Base-by-base conservation (phyloP, 1,284 basidiomycete species). In the Leccinum variabile region DNA sequence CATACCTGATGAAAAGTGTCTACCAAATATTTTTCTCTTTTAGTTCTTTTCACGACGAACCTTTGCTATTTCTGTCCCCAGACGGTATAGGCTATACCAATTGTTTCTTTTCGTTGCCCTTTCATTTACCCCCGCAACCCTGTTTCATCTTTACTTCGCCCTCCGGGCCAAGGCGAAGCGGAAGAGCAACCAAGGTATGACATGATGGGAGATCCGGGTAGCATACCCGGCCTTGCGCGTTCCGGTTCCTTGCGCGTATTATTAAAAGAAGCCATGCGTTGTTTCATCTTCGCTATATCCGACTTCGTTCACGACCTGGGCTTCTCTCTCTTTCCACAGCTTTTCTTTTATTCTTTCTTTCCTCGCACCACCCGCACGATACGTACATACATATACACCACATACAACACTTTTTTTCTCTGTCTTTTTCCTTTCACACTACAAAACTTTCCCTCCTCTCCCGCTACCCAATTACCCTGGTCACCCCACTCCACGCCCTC, bases 1-100 rank as follows among this genome's bases (percentile, higher is more conserved):
- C 70, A 72, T 71, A 65, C 72, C 70, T 72, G 70, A 65, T 61
- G 61, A 52, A 67, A 65, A 59, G 68, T 70, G 68, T 67, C 58
- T 71, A 62, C 59, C 57, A 61, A 62, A 53, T 60, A 13, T 39
- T 54, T 63, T 50, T 32, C 28, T 54, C n/a, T 52, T 46, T 50
- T 32, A 25, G 10, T 39, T 41, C 33, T 44, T 54, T 52, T 25
- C 18, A 63, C 56, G 56, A 32, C 14, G 22, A 55, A 54, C 54
- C 11, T 41, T 59, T 59, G 66, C 61, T 56, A 50, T 69, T 56
- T 59, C 56, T 55, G 35, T 57, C 59, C 53, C 56, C 32, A 57
- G 32, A 65, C 32, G 68, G 69, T 70, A 67, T 69, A 53, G 53
- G 59, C 35, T 57, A 70, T 70, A 70, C 68, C 71, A 63, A 58